phyloP scores from a whole-genome alignment of 495 filamentous ascomycete species.

The Neurospora sp. region DNA sequence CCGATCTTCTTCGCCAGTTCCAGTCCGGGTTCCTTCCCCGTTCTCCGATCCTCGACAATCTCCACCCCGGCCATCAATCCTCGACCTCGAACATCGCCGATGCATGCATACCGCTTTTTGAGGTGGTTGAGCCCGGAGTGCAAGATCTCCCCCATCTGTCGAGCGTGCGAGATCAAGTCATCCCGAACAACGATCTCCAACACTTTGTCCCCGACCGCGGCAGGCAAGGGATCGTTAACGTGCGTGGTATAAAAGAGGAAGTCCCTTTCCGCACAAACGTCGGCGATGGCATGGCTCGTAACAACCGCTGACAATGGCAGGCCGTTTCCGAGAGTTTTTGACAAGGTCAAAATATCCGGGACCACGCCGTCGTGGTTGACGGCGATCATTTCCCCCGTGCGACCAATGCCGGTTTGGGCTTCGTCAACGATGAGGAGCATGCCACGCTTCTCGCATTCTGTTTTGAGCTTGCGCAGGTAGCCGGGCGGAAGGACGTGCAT shows the following conservation, averaged over 20 bases:
- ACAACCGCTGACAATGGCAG: constrained; percentile 42
- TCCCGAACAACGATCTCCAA: constrained; percentile 47
- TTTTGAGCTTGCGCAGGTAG: constrained; percentile 35
- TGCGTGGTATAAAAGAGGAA: constrained; percentile 36
- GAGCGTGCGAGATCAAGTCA: constrained; percentile 29
- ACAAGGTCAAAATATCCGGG: constrained; percentile 43
- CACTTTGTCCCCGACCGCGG: constrained; percentile 46
- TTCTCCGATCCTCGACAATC: constrained; percentile 34
- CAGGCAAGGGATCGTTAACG: constrained; percentile 45
- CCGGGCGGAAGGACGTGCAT: constrained; percentile 38
- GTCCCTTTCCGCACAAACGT: constrained; percentile 23
- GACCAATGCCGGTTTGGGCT: constrained; percentile 44
- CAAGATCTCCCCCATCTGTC: constrained; percentile 30
- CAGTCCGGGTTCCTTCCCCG: constrained; percentile 30
- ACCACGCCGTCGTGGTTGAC: constrained; percentile 38
- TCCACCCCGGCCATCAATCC: constrained; percentile 46
- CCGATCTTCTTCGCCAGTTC: constrained; percentile 39
- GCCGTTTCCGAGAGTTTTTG: constrained; percentile 47
- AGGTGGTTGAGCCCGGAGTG: constrained; percentile 33
- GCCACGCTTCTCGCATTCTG: constrained; percentile 37
- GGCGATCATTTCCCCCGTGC: constrained; percentile 42
- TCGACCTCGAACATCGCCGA: constrained; percentile 46
- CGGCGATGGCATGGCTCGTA: constrained; percentile 38
- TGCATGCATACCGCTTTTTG: constrained; percentile 39
- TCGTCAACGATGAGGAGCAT: constrained; percentile 50